These are phyloP conservation scores for Podosphaera aphanis DNA, from an alignment of 2,329 filamentous ascomycete genomes.

Conservation along the genomic window DNA sequence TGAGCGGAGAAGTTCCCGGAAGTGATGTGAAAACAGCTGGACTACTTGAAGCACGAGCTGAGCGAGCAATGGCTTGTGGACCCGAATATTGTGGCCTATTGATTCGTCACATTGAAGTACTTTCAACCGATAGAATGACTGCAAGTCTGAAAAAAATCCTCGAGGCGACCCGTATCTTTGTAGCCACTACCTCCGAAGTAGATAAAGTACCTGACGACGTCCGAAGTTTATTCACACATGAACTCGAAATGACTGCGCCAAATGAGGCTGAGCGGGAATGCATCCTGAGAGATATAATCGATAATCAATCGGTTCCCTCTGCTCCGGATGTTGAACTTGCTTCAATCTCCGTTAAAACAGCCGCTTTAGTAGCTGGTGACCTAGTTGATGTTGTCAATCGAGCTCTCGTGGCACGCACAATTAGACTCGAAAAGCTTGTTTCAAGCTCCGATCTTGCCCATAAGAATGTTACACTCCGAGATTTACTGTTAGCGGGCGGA, in stretches of 20 bases:
- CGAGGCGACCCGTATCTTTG: constrained; percentile 54
- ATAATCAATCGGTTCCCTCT: constrained; percentile 51
- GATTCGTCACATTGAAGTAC: constrained; percentile 72
- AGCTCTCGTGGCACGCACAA: constrained; percentile 52
- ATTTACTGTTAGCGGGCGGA: constrained; percentile 75
- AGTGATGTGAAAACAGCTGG: constrained; percentile 90
- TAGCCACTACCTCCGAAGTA: constrained; percentile 85
- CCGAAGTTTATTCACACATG: constrained; percentile 78
- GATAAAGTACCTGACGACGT: constrained; percentile 85
- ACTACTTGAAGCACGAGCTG: constrained; percentile 65
- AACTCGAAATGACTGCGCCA: constrained; percentile 78
- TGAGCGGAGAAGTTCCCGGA: constrained; percentile 72
- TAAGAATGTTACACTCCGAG: constrained; percentile 39
- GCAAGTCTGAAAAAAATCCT: constrained; percentile 66
- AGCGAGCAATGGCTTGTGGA: constrained; percentile 73
- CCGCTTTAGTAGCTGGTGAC: constrained; percentile 82
- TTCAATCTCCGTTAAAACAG: constrained; percentile 79
- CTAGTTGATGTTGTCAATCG: constrained; percentile 85
- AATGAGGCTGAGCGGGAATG: constrained; percentile 82
- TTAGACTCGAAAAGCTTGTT: constrained; percentile 54
- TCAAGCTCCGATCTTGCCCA: constrained; percentile 19
- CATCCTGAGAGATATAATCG: constrained; percentile 57
- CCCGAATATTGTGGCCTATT: constrained; percentile 61
- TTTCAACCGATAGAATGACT: constrained; percentile 78
- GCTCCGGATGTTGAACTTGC: constrained; percentile 66